These are phyloP conservation scores for Eimeria maxima DNA, from an alignment of 169 alveolate species.

Conservation along the genomic window DNA sequence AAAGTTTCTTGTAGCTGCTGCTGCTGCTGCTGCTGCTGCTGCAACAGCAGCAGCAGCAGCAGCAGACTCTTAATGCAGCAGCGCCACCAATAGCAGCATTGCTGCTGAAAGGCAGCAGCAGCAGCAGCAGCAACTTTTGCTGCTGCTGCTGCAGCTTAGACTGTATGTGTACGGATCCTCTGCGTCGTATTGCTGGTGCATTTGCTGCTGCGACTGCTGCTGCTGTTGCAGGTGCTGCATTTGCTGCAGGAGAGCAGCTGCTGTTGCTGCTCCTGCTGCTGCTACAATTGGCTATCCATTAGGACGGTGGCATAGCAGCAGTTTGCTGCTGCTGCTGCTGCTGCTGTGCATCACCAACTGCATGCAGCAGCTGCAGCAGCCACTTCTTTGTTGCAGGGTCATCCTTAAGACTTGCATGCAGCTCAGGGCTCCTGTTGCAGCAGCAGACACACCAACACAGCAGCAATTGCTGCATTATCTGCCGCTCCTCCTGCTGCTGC, in stretches of 20 bases:
- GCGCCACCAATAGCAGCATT: too few species aligned
- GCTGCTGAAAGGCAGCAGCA: too few species aligned
- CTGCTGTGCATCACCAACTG: slow-evolving; percentile 15
- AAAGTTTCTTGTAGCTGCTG: not conserved
- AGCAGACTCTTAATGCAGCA: too few species aligned
- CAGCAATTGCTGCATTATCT: not conserved
- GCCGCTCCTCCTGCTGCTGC: not conserved
- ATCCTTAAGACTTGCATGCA: slow-evolving; percentile 62
- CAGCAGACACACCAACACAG: not conserved
- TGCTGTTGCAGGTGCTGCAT: too few species aligned
- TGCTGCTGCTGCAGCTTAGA: not conserved
- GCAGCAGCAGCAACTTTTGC: not conserved
- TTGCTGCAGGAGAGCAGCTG: too few species aligned
- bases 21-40: slow-evolving; percentile 32
- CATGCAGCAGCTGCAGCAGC: slow-evolving; percentile 74
- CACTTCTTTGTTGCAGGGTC: slow-evolving; percentile 75
- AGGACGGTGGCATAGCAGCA: slow-evolving; percentile 7
- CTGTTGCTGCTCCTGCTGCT: not conserved
- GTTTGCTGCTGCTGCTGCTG: too few species aligned
- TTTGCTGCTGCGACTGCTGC: slow-evolving; percentile 16
- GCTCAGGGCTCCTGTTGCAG: slow-evolving; percentile 49
- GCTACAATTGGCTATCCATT: not conserved
- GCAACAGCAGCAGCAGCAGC: not conserved
- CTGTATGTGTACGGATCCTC: not conserved
- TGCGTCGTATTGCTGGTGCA: not conserved